Base-by-base conservation (phyloP, 192 early-diverging fungal species). In the Haplosporangium gracile region DNA sequence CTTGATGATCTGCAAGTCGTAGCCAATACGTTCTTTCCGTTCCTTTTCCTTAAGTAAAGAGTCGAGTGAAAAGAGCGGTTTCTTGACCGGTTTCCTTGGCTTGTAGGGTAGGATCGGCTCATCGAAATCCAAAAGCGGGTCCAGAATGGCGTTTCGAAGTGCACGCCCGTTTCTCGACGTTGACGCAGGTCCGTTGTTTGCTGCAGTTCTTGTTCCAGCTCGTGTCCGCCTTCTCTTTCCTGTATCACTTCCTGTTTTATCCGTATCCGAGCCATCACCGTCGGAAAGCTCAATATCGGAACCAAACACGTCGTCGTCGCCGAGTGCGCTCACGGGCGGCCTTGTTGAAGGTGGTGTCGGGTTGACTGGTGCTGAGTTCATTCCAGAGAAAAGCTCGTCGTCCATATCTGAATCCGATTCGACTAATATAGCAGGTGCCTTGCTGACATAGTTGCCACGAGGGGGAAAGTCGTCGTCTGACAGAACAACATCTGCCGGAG, bases 361-460 rank as follows among this genome's bases (percentile, higher is more conserved):
- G 2, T 63, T 22, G 16, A 26, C 42, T 15, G 60, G n/a, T 20
- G n/a, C 38, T 0, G 75, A 42, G 20, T 53, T 34, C 18, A 18
- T 74, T 3, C 49, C 39, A 4, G 78, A 72, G 9, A 86, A 80
- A 2, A 73, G 79, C 39, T 80, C 70, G 20, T 86, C 83, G 24
- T 77, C 83, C 13, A 86, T 42, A 15, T 86, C 83, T 11, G 83
- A 86, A 26, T 80, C 83, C 10, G 83, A 86, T 4, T 86, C 83
- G 2, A 72, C 68, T 16, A 76, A 22, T 77, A 73, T 75, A 29
- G 43, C 26, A 34, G 74, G 70, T 15, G 68, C 32, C 13, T 42
- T 79, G 77, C 32, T 75, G 45, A 22, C 70, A 24, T 77, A 76
- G n/a, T 57, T 72, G 13, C 55, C 24, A 18, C 72, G 68, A 38